Evolutionary conservation across 148 eudicot species (phyloP).

Genomic region (Fagopyrum esculentum): DNA sequence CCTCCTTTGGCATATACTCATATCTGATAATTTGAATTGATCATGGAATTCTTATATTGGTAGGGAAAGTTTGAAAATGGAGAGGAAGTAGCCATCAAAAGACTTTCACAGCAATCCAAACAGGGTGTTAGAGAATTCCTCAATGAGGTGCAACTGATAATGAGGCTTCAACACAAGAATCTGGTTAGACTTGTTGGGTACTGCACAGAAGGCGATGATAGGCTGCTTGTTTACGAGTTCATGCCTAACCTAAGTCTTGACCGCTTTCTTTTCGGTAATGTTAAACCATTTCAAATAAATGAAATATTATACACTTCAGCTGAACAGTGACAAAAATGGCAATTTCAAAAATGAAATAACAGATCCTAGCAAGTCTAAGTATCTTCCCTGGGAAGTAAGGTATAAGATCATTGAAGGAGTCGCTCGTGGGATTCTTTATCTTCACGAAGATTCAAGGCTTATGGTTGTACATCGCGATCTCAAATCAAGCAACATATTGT

Average conservation of each 20-base stretch:
- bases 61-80: conserved; percentile 16
- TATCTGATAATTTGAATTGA: neutral
- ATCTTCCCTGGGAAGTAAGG: neutral
- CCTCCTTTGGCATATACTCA: no score
- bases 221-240: conserved; percentile 43
- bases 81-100: conserved; percentile 41
- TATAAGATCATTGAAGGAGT: conserved; percentile 10
- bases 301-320: neutral
- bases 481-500: neutral
- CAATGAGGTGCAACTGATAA: conserved; percentile 40
- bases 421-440: conserved; percentile 11
- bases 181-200: conserved; percentile 51
- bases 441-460: conserved; percentile 11
- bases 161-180: conserved; percentile 48
- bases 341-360: neutral
- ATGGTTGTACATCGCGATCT: conserved; percentile 12
- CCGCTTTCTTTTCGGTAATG: conserved; percentile 31
- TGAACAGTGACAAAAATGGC: neutral
- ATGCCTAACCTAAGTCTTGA: conserved; percentile 46
- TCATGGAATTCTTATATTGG: neutral
- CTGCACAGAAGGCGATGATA: conserved; percentile 41
- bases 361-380: conserved; percentile 6
- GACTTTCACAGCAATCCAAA: conserved; percentile 38
- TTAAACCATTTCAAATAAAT: neutral
- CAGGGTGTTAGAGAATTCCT: conserved; percentile 50